A percentile compares a stretch with the other conserved stretches of the same genome.
Conservation (phyloP, 805 yeast genomes). For the Trichomonascus vanleenenianus region DNA sequence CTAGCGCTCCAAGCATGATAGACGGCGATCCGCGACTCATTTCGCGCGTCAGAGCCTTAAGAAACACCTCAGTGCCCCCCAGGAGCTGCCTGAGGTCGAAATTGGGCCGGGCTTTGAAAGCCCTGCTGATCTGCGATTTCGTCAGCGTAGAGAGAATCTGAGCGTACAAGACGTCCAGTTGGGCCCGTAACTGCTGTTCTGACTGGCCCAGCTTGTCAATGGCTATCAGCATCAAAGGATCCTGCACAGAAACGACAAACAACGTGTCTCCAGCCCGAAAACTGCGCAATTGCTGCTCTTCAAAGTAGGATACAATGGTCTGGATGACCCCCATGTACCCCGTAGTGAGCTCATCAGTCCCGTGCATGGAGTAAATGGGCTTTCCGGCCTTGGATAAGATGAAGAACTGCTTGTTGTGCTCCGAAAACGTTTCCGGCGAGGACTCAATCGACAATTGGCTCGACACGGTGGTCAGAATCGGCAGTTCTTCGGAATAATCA, state of each 20-base stretch:
- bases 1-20: constrained; percentile 56
- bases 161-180: constrained; percentile 64
- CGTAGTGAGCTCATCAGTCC: constrained; percentile 56
- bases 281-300: constrained; percentile 23
- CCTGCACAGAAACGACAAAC: constrained; percentile 52
- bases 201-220: constrained; percentile 34
- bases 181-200: constrained; percentile 43
- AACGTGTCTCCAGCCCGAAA: constrained; percentile 45
- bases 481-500: not conserved
- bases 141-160: constrained; percentile 77
- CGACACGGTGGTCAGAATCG: not conserved
- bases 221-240: constrained; percentile 70
- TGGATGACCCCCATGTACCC: constrained; percentile 76
- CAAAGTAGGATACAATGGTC: constrained; percentile 64
- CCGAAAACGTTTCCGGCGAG: constrained; percentile 27
- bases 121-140: constrained; percentile 63
- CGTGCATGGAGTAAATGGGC: constrained; percentile 75
- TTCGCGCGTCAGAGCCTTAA: constrained; percentile 54
- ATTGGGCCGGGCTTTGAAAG: constrained; percentile 64
- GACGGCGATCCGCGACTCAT: constrained; percentile 50
- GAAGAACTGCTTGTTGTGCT: constrained; percentile 58
- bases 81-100: constrained; percentile 73
- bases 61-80: constrained; percentile 66
- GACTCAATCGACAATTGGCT: not conserved
- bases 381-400: constrained; percentile 81